Evolutionary conservation across 1,284 basidiomycete species (phyloP).

Genomic region (Ustilago hordei): DNA sequence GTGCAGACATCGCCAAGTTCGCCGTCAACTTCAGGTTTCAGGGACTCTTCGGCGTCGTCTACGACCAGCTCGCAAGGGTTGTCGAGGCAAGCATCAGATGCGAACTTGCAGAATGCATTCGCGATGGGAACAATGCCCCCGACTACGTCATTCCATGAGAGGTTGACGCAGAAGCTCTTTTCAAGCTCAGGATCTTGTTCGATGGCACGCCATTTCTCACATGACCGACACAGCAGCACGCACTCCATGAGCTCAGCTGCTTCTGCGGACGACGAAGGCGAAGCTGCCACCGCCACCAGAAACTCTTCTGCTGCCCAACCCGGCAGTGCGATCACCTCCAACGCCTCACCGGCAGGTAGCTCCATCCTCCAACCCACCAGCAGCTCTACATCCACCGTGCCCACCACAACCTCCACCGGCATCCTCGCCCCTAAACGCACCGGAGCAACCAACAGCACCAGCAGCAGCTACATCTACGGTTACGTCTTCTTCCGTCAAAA

Average conservation of each 20-base stretch:
- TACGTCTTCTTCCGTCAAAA: constrained; percentile 68
- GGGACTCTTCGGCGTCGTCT: constrained; percentile 36
- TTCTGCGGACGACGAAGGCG: constrained; percentile 30
- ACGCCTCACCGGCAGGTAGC: constrained; percentile 10
- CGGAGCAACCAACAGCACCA: constrained; percentile 47
- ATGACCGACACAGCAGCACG: constrained; percentile 41
- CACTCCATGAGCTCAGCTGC: constrained; percentile 37
- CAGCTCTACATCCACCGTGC: not conserved
- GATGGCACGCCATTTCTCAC: constrained; percentile 40
- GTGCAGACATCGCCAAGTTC: constrained; percentile 25
- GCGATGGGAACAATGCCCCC: constrained; percentile 6
- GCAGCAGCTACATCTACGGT: constrained; percentile 67
- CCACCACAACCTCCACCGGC: constrained; percentile 8
- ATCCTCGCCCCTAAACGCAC: constrained; percentile 9
- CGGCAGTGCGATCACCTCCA: not conserved
- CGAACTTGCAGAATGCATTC: constrained; percentile 25
- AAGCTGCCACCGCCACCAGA: not conserved
- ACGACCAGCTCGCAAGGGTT: constrained; percentile 20
- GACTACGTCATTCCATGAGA: constrained; percentile 40
- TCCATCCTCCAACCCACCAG: constrained; percentile 9
- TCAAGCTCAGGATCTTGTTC: constrained; percentile 27
- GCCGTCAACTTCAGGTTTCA: constrained; percentile 23
- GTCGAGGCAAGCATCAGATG: constrained; percentile 36
- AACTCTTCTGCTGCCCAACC: not conserved
- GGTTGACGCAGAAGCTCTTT: constrained; percentile 47